Conservation (phyloP, 2,329 filamentous ascomycete species). For the Thielaviopsis musarum region DNA sequence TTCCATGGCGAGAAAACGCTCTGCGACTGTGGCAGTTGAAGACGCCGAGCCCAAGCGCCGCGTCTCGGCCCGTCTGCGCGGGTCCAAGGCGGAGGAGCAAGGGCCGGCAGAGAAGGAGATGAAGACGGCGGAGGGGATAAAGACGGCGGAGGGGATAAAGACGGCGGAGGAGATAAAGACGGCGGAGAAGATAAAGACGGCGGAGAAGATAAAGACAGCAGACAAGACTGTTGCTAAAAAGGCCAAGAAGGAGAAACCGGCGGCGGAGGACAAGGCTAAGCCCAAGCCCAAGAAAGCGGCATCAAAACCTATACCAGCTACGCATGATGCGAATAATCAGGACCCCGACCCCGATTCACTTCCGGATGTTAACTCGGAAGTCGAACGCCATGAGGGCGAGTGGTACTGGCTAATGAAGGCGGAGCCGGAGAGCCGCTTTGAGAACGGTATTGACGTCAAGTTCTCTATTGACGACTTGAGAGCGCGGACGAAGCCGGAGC, state of each 20-base stretch:
- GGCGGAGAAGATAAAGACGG: background rate
- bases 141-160: background rate
- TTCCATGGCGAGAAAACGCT: conserved; percentile 8
- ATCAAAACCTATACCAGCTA: background rate
- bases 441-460: conserved; percentile 74
- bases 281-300: conserved; percentile 3
- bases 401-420: conserved; percentile 73
- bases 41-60: conserved; percentile 6
- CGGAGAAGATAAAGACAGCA: background rate
- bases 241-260: no score
- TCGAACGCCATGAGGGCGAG: conserved; percentile 23
- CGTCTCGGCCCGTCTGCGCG: conserved; percentile 6
- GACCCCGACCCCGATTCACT: conserved; percentile 20
- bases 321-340: conserved; percentile 15
- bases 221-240: conserved; percentile 4
- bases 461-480: conserved; percentile 89
- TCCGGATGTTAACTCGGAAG: conserved; percentile 23
- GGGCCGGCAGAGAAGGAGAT: background rate
- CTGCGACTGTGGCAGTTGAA: background rate
- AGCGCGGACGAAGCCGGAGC: conserved; percentile 56
- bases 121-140: background rate
- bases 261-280: background rate
- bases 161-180: conserved; percentile 1
- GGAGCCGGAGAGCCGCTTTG: conserved; percentile 71
- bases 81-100: background rate